Base-by-base conservation (phyloP, 2,329 filamentous ascomycete genomes). In the Botrytis tulipae region DNA sequence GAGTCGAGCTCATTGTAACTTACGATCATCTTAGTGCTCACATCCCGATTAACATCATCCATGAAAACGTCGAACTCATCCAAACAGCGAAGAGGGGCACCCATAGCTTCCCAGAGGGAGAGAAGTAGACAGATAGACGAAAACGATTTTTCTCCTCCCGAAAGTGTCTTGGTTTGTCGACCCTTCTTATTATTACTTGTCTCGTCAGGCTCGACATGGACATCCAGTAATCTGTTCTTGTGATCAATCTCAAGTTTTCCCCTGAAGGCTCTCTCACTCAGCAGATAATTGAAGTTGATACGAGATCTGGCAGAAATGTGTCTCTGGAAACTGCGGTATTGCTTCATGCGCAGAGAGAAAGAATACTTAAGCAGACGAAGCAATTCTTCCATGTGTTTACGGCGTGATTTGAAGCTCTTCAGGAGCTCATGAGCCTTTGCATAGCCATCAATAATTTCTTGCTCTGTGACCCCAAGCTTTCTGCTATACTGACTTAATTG, bases 51-150 rank as follows among this genome's bases (percentile, higher is more conserved):
- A 74, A 98, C 93, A 78, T 92, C 94, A 83, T 99, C 96, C 96
- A 99, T 99, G 86, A 98, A 99, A 46, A 99, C 96, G 81, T 99
- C 96, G 80, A 98, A 99, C 83, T 99, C 96, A 83, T 99, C 96
- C 71, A 99, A 86, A 80, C 96, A 99, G 72, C 96, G 90, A 75
- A 99, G 92, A 0, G 95, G 95, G 29, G 94, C 97, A 18, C 96
- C 95, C 92, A 99, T 99, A 44, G 96, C 95, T 81, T 99, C 96
- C 96, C 96, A 99, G 29, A 99, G 91, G 3, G 94, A 90, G 46
- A 99, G 87, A 72, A 99, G 85, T 78, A 99, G 88, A 83, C 96
- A 99, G 74, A 98, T 97, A 6, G 95, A 97, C 5, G 95, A 97
- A 82, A 98, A 99, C 0, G 95, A 98, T 82, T 99, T 99, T 82